phyloP scores from a whole-genome alignment of 768 basidiomycete species.

The Boletus barrowsii region DNA sequence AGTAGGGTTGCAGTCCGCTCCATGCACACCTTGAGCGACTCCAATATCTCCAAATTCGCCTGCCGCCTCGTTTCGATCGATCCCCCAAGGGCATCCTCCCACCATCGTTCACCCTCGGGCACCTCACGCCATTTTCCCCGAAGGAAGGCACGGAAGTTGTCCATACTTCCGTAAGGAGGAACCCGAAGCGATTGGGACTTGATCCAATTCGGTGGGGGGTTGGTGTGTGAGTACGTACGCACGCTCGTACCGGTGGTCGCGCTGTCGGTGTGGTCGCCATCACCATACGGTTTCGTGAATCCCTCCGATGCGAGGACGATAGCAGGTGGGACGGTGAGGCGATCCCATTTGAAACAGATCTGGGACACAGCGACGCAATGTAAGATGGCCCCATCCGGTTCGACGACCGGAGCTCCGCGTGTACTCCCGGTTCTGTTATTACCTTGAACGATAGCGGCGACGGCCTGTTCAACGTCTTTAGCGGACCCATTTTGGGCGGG shows the following conservation, averaged over 20 bases:
- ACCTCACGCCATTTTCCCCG: constrained; percentile 63
- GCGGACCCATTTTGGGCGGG: constrained; percentile 7
- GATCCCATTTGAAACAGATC: constrained; percentile 65
- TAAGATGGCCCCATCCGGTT: constrained; percentile 50
- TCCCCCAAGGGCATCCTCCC: constrained; percentile 58
- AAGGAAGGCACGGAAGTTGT: constrained; percentile 39
- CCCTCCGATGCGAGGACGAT: constrained; percentile 61
- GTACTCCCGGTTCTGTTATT: neutral
- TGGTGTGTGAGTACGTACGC: constrained; percentile 33
- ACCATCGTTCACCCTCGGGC: constrained; percentile 61
- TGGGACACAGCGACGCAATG: constrained; percentile 66
- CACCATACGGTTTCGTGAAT: constrained; percentile 33
- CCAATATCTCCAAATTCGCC: constrained; percentile 25
- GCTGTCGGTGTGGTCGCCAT: neutral
- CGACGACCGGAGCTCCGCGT: constrained; percentile 12
- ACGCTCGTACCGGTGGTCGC: neutral
- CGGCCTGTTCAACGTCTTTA: constrained; percentile 11
- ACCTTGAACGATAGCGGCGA: constrained; percentile 8
- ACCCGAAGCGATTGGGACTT: constrained; percentile 24
- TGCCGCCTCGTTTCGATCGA: constrained; percentile 38
- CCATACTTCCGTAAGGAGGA: constrained; percentile 19
- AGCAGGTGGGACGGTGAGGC: constrained; percentile 71
- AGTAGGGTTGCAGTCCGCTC: constrained; percentile 17
- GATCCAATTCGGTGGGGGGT: constrained; percentile 30
- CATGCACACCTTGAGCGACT: constrained; percentile 21